phyloP scores from a whole-genome alignment of 129 eudicot species.

The Chrysanthemum makinoi region DNA sequence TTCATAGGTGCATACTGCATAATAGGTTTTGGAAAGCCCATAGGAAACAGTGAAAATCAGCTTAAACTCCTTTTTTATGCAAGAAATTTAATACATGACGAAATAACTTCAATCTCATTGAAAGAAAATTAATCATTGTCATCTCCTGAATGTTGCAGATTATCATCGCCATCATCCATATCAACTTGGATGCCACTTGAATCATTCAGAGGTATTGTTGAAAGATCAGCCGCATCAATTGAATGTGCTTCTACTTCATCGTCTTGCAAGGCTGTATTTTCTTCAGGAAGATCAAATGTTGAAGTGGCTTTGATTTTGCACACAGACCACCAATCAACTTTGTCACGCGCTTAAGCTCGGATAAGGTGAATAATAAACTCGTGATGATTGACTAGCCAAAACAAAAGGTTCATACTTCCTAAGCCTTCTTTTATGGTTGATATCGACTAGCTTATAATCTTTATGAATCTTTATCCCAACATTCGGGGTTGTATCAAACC shows the following conservation, averaged over 20 bases:
- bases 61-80: too few relatives aligned
- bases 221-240: background rate
- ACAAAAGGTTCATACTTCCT: background rate
- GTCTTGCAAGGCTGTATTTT: background rate
- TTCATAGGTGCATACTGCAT: too few relatives aligned
- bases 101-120: background rate
- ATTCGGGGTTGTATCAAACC: background rate
- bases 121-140: background rate
- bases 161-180: slow-evolving; percentile 12
- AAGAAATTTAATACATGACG: too few relatives aligned
- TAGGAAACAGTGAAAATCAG: too few relatives aligned
- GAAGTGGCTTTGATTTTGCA: background rate
- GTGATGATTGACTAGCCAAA: too few relatives aligned
- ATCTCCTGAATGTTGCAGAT: background rate
- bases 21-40: too few relatives aligned
- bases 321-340: background rate
- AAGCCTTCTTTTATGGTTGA: background rate
- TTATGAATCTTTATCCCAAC: background rate
- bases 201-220: background rate
- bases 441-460: background rate
- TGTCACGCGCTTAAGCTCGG: background rate
- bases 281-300: background rate
- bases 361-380: too few relatives aligned
- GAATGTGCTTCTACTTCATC: background rate
- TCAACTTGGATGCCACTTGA: background rate